Conservation (phyloP, 176 grass and related monocot genomes). For the Calamus simplicifolius region DNA sequence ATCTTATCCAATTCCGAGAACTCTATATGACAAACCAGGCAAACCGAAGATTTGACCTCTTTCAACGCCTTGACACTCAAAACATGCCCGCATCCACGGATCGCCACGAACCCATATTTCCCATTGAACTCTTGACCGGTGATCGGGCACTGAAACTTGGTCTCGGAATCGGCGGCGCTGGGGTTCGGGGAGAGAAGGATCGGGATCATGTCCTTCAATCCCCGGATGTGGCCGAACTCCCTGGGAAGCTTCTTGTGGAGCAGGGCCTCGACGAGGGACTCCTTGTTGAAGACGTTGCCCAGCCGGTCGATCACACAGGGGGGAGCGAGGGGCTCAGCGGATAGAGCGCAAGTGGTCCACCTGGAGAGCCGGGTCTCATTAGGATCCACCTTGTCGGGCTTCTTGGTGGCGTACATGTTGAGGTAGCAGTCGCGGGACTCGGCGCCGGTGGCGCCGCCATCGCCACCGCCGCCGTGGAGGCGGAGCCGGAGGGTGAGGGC, state of each 20-base stretch:
- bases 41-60: constrained; percentile 66
- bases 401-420: constrained; percentile 86
- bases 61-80: constrained; percentile 72
- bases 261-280: constrained; percentile 77
- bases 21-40: constrained; percentile 82
- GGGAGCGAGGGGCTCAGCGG: constrained; percentile 52
- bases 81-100: constrained; percentile 68
- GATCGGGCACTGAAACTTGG: constrained; percentile 73
- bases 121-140: constrained; percentile 75
- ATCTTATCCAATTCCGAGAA: constrained; percentile 57
- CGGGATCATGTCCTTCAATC: constrained; percentile 81
- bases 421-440: constrained; percentile 99
- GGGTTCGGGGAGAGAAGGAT: constrained; percentile 50
- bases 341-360: constrained; percentile 87
- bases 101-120: constrained; percentile 64
- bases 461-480: constrained; percentile 72
- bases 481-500: constrained; percentile 41
- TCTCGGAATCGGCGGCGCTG: constrained; percentile 23
- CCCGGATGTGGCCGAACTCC: constrained; percentile 60
- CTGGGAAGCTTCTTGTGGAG: constrained; percentile 78
- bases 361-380: constrained; percentile 82
- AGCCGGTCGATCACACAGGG: constrained; percentile 70
- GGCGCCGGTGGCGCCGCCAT: constrained; percentile 82
- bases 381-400: constrained; percentile 93
- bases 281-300: constrained; percentile 89